Evolutionary conservation across 306 rosid genomes (phyloP), one percentile per base, ranked within the genome.

Genomic region (Vicia faba): DNA sequence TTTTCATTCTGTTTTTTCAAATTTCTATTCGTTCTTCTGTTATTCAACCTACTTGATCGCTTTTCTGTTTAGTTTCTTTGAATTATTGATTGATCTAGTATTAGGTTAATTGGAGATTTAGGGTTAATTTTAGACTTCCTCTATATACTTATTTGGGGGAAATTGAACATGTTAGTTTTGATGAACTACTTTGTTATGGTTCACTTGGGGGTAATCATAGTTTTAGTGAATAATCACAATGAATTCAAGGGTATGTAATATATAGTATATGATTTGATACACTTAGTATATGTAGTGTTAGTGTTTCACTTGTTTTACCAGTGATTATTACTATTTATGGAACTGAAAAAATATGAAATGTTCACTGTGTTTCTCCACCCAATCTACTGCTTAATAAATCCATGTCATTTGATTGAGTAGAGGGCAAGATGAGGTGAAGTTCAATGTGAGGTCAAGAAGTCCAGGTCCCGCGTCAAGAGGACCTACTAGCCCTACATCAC

Each of bases 401-500:
- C 31, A 25, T 84, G 56, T 55, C 26, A 36, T 73, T 41, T 75
- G 12, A 65, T 73, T 76, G 48, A 80, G 69, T 70, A 90, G 99
- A 78, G 84, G 78, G 70, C 84, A 70, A 54, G 75, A 68, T 39
- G 93, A 93, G 45, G 46, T 81, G 68, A 93, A 82, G 72, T 75
- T 71, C 59, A 74, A 66, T 61, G 49, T 61, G 68, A 87, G 79
- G 80, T 56, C 88, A 10, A 87, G 76, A 71, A 91, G 97, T 79
- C 91, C 96, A 5, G 87, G 89, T 75, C 82, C 89, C 25, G 87
- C 83, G 41, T 85, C 92, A 35, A 82, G 92, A 81, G 96, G 96
- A 10, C 95, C 96, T 20, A 82, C 97, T 38, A 86, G 91, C 78
- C 95, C 97, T 9, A 85, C 97, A 18, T 90, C 97, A n/a, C 90